Percentiles rank a stretch among this genome's conserved stretches.
Conservation (phyloP, 768 basidiomycete species). For the Psilocybe tampanensis region DNA sequence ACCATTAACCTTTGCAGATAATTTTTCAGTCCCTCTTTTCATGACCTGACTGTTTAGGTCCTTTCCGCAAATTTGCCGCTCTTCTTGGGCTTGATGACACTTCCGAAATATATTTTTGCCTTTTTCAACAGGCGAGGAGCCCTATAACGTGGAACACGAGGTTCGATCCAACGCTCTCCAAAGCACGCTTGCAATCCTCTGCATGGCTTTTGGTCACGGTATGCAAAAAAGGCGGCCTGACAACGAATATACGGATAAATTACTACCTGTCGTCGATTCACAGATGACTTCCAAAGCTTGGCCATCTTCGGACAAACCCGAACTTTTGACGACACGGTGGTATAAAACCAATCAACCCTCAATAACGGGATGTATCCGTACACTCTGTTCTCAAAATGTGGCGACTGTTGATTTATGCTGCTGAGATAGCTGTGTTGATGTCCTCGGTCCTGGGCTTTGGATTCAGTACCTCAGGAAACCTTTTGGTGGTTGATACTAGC, state of each 20-base stretch:
- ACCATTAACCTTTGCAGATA: too few relatives aligned
- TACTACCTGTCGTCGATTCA: not conserved
- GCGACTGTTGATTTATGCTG: not conserved
- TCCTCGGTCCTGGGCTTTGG: slow-evolving; percentile 25
- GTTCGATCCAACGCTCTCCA: not conserved
- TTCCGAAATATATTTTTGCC: too few relatives aligned
- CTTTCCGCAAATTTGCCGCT: too few relatives aligned
- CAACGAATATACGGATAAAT: not conserved
- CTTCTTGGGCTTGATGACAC: too few relatives aligned
- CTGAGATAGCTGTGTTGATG: slow-evolving; percentile 5
- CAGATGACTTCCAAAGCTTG: not conserved
- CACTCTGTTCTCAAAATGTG: slow-evolving; percentile 3
- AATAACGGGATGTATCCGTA: not conserved
- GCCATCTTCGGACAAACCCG: slow-evolving; percentile 7
- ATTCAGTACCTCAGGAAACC: slow-evolving; percentile 32
- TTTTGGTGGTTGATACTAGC: slow-evolving; percentile 31
- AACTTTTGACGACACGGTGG: not conserved
- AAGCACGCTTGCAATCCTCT: not conserved
- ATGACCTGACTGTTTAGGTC: too few relatives aligned
- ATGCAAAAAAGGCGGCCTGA: not conserved
- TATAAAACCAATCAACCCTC: not conserved
- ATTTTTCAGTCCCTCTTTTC: too few relatives aligned
- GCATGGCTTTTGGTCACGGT: not conserved
- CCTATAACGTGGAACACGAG: not conserved
- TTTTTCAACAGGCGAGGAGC: not conserved